These are phyloP conservation scores for Phytophthora capsici DNA, from an alignment of 352 stramenopile species.

Conservation along the genomic window DNA sequence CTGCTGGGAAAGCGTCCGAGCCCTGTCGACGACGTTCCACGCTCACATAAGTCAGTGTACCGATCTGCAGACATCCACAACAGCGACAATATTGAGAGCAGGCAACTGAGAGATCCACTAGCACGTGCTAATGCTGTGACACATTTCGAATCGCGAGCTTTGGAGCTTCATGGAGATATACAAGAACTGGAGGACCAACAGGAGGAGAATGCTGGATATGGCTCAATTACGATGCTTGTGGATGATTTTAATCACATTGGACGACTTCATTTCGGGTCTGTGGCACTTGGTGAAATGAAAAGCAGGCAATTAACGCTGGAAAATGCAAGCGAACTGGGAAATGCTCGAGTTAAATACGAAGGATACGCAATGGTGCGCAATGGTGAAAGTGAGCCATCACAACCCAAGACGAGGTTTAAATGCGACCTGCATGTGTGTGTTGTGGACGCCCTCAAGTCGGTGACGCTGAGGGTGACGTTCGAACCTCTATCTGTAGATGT, in stretches of 20 bases:
- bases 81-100: neutral
- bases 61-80: slow-evolving; percentile 4
- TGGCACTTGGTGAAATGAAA: slow-evolving; percentile 54
- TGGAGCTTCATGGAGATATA: slow-evolving; percentile 15
- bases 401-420: slow-evolving; percentile 56
- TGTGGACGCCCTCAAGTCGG: slow-evolving; percentile 57
- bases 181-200: slow-evolving; percentile 7
- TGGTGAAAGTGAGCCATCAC: slow-evolving; percentile 1
- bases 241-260: slow-evolving; percentile 49
- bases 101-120: slow-evolving; percentile 3
- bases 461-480: slow-evolving; percentile 71
- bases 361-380: slow-evolving; percentile 52
- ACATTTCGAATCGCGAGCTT: slow-evolving; percentile 33
- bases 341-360: slow-evolving; percentile 75
- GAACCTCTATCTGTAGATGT: slow-evolving; percentile 53
- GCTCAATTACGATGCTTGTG: slow-evolving; percentile 44
- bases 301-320: slow-evolving; percentile 56
- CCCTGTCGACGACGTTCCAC: neutral
- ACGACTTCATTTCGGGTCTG: slow-evolving; percentile 59
- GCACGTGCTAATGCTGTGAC: slow-evolving; percentile 4
- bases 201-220: neutral
- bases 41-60: slow-evolving; percentile 7
- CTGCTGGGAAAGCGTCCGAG: slow-evolving; percentile 36
- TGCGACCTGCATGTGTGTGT: slow-evolving; percentile 79
- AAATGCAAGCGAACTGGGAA: slow-evolving; percentile 66